Evolutionary conservation across 2,329 filamentous ascomycete genomes (phyloP).

Genomic region (Xylaria sp.): DNA sequence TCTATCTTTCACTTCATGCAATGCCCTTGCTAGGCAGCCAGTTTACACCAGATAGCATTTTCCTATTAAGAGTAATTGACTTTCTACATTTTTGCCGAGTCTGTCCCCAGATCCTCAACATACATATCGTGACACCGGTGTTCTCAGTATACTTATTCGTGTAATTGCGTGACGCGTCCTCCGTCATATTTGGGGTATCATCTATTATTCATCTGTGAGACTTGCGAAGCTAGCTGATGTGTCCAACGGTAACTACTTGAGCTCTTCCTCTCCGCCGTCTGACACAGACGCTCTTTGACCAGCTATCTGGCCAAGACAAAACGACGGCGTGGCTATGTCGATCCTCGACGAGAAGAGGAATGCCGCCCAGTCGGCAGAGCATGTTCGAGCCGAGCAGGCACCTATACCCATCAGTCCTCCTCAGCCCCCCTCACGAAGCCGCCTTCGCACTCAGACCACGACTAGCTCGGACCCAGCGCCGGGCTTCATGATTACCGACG

Average conservation of each 20-base stretch:
- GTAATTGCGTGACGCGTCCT: conserved; percentile 17
- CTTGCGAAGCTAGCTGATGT: conserved; percentile 8
- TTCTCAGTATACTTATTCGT: conserved; percentile 1
- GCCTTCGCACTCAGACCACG: not conserved
- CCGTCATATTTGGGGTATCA: not conserved
- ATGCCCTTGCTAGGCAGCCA: conserved; percentile 22
- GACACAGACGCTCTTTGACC: not conserved
- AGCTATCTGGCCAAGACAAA: not conserved
- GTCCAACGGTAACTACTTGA: not conserved
- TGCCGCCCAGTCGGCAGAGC: conserved; percentile 4
- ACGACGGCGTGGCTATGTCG: conserved; percentile 22
- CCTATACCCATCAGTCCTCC: conserved; percentile 26
- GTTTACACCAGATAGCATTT: conserved; percentile 11
- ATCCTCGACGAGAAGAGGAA: conserved; percentile 28
- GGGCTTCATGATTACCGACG: conserved; percentile 52
- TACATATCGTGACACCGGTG: conserved; percentile 15
- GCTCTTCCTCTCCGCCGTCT: not conserved
- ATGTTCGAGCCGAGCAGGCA: conserved; percentile 22
- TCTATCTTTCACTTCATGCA: not conserved
- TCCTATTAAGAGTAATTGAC: conserved; percentile 13
- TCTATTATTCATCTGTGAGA: conserved; percentile 2
- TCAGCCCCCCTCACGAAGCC: not conserved
- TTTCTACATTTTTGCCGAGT: not conserved
- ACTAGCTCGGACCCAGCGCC: conserved; percentile 42
- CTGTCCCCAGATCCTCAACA: not conserved